Evolutionary conservation across 306 rosid species (phyloP).

Genomic region (Ammopiptanthus mongolicus): DNA sequence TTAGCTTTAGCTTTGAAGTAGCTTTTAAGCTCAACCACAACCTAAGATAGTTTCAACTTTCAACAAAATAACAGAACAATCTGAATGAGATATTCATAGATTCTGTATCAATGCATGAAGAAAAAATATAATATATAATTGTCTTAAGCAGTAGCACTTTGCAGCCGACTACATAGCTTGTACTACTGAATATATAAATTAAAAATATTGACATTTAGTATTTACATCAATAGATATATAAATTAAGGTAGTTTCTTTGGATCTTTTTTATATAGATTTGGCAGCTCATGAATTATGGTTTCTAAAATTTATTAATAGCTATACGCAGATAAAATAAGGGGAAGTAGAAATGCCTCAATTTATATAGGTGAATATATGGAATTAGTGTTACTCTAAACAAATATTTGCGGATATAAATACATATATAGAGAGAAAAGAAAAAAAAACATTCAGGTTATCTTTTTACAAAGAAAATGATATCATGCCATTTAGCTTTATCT

Average conservation of each 20-base stretch:
- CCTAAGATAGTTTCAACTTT: no score
- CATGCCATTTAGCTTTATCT: background rate
- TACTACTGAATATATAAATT: no score
- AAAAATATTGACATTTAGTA: no score
- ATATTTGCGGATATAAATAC: background rate
- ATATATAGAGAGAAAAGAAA: background rate
- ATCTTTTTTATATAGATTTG: background rate
- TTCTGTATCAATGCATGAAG: no score
- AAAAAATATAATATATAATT: no score
- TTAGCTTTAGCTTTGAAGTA: no score
- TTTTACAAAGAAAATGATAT: background rate
- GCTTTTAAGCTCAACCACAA: no score
- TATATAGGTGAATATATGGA: background rate
- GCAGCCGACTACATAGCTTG: no score
- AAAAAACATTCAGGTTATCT: background rate
- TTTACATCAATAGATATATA: background rate
- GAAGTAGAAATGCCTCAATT: background rate
- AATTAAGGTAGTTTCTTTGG: no score
- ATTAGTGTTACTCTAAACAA: background rate
- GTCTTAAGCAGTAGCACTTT: no score
- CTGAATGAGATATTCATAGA: no score
- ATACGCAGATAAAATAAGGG: background rate
- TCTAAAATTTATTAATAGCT: background rate
- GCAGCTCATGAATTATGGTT: background rate
- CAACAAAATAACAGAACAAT: no score